Conservation (phyloP, 1,284 basidiomycete species). For the Ustilago trichophora region DNA sequence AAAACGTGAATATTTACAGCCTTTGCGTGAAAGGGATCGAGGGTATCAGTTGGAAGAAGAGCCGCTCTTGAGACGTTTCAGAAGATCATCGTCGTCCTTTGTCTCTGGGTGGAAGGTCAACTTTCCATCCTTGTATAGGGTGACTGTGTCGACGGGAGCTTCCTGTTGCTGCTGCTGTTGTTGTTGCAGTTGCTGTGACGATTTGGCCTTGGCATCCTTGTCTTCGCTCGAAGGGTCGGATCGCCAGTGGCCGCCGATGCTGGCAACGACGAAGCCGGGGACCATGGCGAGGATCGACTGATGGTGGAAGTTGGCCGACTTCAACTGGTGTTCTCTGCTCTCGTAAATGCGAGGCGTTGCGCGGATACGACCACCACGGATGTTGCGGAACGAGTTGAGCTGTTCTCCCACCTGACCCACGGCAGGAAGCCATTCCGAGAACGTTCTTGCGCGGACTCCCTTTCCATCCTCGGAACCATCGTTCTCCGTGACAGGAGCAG, state of each 20-base stretch:
- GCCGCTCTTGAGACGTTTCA: slow-evolving; percentile 20
- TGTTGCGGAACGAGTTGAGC: slow-evolving; percentile 51
- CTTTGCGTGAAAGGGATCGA: no score
- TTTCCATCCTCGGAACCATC: slow-evolving; percentile 39
- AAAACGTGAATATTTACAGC: slow-evolving; percentile 18
- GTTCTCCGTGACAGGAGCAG: slow-evolving; percentile 68
- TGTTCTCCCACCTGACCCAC: slow-evolving; percentile 70
- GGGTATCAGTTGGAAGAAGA: background rate
- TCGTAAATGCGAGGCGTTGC: slow-evolving; percentile 68
- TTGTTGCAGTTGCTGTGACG: background rate
- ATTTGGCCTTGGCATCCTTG: slow-evolving; percentile 1
- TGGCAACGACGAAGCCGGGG: slow-evolving; percentile 58
- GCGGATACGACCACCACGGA: slow-evolving; percentile 77
- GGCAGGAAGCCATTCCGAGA: slow-evolving; percentile 76
- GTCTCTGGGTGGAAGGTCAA: slow-evolving; percentile 88
- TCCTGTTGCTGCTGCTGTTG: slow-evolving; percentile 12
- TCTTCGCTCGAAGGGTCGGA: slow-evolving; percentile 70
- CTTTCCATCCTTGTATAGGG: slow-evolving; percentile 71
- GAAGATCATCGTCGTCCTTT: slow-evolving; percentile 65
- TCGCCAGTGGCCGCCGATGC: slow-evolving; percentile 58
- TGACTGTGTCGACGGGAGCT: slow-evolving; percentile 30
- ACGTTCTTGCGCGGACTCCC: slow-evolving; percentile 71
- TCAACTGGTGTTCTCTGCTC: slow-evolving; percentile 57
- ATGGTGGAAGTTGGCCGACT: slow-evolving; percentile 66
- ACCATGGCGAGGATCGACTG: slow-evolving; percentile 77